These are phyloP conservation scores for Mycena belliarum DNA, from an alignment of 768 basidiomycete species.

Conservation along the genomic window DNA sequence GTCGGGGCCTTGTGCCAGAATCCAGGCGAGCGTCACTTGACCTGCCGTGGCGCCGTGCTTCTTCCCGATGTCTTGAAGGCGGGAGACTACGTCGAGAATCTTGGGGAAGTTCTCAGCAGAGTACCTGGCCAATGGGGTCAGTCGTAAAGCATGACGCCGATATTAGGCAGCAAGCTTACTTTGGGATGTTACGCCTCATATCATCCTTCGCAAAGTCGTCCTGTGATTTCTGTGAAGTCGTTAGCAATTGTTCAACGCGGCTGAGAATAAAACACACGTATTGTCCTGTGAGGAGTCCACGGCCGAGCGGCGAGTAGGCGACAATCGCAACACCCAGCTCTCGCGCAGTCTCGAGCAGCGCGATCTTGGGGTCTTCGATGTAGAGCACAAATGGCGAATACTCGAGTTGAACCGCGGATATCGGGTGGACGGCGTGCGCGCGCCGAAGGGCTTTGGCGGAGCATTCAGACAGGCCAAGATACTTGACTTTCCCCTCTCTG, in stretches of 20 bases:
- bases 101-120: constrained; percentile 45
- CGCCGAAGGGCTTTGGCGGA: constrained; percentile 44
- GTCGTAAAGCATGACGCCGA: constrained; percentile 21
- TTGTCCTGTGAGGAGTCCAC: constrained; percentile 50
- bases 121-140: constrained; percentile 23
- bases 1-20: constrained; percentile 43
- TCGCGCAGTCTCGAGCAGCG: constrained; percentile 37
- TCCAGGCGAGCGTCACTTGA: constrained; percentile 48
- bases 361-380: constrained; percentile 40
- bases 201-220: constrained; percentile 43
- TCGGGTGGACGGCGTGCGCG: constrained; percentile 46
- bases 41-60: constrained; percentile 38
- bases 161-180: constrained; percentile 28
- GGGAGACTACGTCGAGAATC: constrained; percentile 36
- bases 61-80: constrained; percentile 33
- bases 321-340: constrained; percentile 47
- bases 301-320: constrained; percentile 49
- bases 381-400: constrained; percentile 46
- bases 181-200: constrained; percentile 35
- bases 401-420: constrained; percentile 46
- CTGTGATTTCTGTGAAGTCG: constrained; percentile 38
- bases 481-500: constrained; percentile 44
- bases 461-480: constrained; percentile 54
- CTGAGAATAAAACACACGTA: constrained; percentile 28
- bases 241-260: too few relatives aligned